Evolutionary conservation across 305 asterid genomes (phyloP).

Genomic region (Striga hermonthica): DNA sequence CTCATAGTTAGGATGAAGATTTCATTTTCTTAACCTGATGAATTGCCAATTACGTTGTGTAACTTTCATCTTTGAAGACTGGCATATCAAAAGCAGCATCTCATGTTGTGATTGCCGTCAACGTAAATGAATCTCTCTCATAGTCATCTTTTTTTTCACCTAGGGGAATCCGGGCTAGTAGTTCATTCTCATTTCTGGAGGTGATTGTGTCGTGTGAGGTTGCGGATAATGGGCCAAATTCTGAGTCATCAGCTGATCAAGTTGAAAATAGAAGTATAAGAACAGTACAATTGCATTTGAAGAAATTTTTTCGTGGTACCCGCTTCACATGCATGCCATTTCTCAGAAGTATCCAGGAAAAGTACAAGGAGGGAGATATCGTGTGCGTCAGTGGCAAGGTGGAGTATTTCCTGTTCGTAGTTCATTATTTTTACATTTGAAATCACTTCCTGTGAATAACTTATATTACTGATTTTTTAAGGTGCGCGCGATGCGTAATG

Average conservation of each 20-base stretch:
- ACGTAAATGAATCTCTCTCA: not conserved
- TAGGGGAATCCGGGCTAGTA: conserved; percentile 85
- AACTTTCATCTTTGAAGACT: not conserved
- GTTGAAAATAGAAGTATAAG: conserved; percentile 42
- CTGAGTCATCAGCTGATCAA: conserved; percentile 44
- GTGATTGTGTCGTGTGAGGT: conserved; percentile 84
- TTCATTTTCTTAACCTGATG: not conserved
- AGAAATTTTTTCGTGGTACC: conserved; percentile 86
- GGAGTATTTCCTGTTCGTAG: conserved; percentile 29
- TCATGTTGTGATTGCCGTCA: not conserved
- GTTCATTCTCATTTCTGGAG: conserved; percentile 79
- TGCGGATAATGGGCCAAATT: conserved; percentile 39
- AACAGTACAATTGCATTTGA: conserved; percentile 72
- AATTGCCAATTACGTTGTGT: not conserved
- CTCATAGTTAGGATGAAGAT: not conserved
- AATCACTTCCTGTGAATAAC: conserved; percentile 2
- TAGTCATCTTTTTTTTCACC: not conserved
- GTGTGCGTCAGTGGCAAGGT: conserved; percentile 99
- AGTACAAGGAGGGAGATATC: conserved; percentile 75
- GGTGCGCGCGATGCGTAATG: conserved; percentile 62
- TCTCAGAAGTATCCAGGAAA: conserved; percentile 76
- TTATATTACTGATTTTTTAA: conserved; percentile 36
- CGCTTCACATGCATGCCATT: conserved; percentile 81
- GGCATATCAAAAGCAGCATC: not conserved
- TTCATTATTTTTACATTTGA: not conserved